A percentile compares a stretch with the other conserved stretches of the same genome.
phyloP scores from a whole-genome alignment of 1,284 basidiomycete species.

The Pseudozyma sp. region DNA sequence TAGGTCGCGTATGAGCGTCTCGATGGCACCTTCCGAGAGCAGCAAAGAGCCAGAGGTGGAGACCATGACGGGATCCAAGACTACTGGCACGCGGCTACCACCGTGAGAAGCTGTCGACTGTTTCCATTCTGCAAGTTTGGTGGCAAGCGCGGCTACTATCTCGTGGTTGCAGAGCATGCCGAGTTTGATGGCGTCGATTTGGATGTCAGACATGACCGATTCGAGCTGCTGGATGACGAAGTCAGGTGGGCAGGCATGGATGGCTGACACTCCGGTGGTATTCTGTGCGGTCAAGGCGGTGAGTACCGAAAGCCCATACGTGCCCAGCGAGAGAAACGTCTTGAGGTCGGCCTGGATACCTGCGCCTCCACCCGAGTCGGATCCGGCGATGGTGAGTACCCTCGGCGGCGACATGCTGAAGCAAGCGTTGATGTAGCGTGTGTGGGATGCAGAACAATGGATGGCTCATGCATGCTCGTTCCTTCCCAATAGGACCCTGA shows the following conservation, averaged over 20 bases:
- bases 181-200: slow-evolving; percentile 83
- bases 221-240: slow-evolving; percentile 74
- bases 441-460: not conserved
- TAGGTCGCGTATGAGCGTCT: slow-evolving; percentile 75
- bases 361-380: slow-evolving; percentile 87
- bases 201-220: slow-evolving; percentile 81
- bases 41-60: slow-evolving; percentile 89
- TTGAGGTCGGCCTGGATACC: slow-evolving; percentile 88
- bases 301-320: slow-evolving; percentile 86
- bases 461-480: slow-evolving; percentile 3
- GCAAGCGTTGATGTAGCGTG: no score
- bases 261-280: slow-evolving; percentile 81
- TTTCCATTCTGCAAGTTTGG: slow-evolving; percentile 32
- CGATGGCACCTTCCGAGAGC: slow-evolving; percentile 77
- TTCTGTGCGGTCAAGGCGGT: slow-evolving; percentile 94
- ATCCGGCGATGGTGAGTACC: slow-evolving; percentile 83
- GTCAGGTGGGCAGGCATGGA: slow-evolving; percentile 64
- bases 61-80: slow-evolving; percentile 81
- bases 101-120: slow-evolving; percentile 8
- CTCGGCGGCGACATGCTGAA: slow-evolving; percentile 61
- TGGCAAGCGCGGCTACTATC: slow-evolving; percentile 70
- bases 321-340: slow-evolving; percentile 77
- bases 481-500: not conserved
- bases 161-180: slow-evolving; percentile 79
- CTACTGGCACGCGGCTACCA: slow-evolving; percentile 44